Conservation (phyloP, 352 stramenopile species). For the Phytophthora europaea region DNA sequence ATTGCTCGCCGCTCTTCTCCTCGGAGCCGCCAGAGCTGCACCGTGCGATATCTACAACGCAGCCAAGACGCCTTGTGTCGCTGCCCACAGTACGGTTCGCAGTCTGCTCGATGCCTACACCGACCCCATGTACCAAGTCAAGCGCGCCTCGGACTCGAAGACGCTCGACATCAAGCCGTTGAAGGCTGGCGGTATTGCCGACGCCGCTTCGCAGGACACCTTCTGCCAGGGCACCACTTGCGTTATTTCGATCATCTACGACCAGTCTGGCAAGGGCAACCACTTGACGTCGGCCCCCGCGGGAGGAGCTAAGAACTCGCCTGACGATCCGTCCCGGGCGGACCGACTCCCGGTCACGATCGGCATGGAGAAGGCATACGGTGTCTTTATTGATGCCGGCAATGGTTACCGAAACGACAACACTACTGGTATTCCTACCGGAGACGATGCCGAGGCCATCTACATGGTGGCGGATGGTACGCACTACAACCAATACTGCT, state of each 20-base stretch:
- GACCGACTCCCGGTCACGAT: constrained; percentile 28
- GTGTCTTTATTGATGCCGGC: constrained; percentile 27
- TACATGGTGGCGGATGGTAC: constrained; percentile 35
- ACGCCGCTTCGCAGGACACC: constrained; percentile 23
- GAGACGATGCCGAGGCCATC: constrained; percentile 32
- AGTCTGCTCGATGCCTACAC: constrained; percentile 20
- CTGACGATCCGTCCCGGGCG: constrained; percentile 19
- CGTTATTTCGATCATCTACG: constrained; percentile 36
- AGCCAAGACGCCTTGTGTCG: constrained; percentile 29
- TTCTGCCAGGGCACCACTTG: constrained; percentile 28
- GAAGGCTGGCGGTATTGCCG: constrained; percentile 19
- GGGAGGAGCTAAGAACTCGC: constrained; percentile 31
- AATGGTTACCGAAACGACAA: constrained; percentile 34
- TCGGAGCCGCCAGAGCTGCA: constrained; percentile 16
- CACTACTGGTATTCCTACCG: constrained; percentile 16
- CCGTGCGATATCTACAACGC: constrained; percentile 37
- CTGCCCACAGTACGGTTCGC: constrained; percentile 36
- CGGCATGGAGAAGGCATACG: constrained; percentile 23
- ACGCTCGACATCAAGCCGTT: constrained; percentile 26
- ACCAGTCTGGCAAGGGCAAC: constrained; percentile 34
- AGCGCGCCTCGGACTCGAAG: constrained; percentile 18
- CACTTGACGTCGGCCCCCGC: constrained; percentile 30
- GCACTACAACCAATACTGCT: constrained; percentile 30
- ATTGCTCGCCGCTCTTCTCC: constrained; percentile 20
- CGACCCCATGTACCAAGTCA: constrained; percentile 33